phyloP scores from a whole-genome alignment of 495 filamentous ascomycete genomes.

The Neurospora hispaniola region DNA sequence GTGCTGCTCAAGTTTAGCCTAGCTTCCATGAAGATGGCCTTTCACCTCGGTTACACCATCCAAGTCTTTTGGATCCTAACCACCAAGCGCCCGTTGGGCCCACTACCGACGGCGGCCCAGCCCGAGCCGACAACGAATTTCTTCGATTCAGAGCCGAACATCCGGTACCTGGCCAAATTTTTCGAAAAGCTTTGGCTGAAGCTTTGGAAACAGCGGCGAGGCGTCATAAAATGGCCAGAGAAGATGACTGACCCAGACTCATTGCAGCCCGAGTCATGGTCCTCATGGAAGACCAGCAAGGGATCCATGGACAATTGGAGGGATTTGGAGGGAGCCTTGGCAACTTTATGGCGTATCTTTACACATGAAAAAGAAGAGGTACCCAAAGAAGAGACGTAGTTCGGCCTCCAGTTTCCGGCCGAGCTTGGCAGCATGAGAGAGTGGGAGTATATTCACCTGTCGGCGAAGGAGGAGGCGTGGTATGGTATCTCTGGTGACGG shows the following conservation, averaged over 20 bases:
- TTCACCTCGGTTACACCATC: neutral
- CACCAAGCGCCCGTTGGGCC: neutral
- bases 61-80: neutral
- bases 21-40: neutral
- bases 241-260: neutral
- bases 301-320: neutral
- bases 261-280: neutral
- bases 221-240: neutral
- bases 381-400: neutral
- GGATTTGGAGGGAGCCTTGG: neutral
- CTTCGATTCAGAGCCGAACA: neutral
- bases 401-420: neutral
- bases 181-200: neutral
- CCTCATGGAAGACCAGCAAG: neutral
- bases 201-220: neutral
- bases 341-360: neutral
- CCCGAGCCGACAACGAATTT: neutral
- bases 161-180: neutral
- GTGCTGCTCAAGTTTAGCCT: no score
- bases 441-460: neutral
- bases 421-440: neutral
- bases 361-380: neutral
- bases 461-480: neutral
- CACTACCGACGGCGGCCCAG: neutral
- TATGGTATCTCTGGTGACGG: neutral